Base-by-base conservation (phyloP, 441 rosid species). In the Adansonia gregorii region DNA sequence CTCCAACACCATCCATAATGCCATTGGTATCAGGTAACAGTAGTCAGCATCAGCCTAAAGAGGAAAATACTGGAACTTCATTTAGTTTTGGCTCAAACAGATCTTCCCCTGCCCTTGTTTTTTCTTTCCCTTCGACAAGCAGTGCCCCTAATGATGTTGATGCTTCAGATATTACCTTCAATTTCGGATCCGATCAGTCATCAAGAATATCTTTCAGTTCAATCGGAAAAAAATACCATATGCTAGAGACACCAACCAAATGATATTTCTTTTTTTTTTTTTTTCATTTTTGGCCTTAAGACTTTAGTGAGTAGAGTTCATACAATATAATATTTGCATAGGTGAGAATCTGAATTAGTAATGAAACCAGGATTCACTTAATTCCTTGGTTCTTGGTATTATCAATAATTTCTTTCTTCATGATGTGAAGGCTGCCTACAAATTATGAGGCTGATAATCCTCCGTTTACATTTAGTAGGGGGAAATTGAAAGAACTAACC, bases 1-100 rank as follows among this genome's bases (percentile, higher is more conserved):
- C 93, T 52, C 96, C 95, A 43, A 90, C 98, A 0, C 97, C 98
- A 4, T 84, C 99, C 55, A 79, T 91, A 83, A 74, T 82, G 83
- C 97, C 97, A 51, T 85, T 83, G n/a, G 60, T 77, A 56, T 72
- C 91, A 60, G 63, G 82, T 67, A 35, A 35, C 39, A 76, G 82
- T 69, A 80, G 51, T 60, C 73, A 39, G 82, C 78, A 63, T 61
- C 84, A 78, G 56, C 86, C 78, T 31, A 71, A 80, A 49, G 89
- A 86, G 71, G 92, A 67, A 35, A 68, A 79, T 4, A 84, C 88
- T 20, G 49, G 80, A 79, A 92, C 94, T 77, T 82, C 87, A 24
- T 95, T 77, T 86, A 77, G 78, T 74, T 95, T 95, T 43, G 90
- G 91, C 41, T 75, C 80, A 68, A 82, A 81, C 65, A 80, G 78